Base-by-base conservation (phyloP, 192 early-diverging fungal species). In the Endogone sp. region DNA sequence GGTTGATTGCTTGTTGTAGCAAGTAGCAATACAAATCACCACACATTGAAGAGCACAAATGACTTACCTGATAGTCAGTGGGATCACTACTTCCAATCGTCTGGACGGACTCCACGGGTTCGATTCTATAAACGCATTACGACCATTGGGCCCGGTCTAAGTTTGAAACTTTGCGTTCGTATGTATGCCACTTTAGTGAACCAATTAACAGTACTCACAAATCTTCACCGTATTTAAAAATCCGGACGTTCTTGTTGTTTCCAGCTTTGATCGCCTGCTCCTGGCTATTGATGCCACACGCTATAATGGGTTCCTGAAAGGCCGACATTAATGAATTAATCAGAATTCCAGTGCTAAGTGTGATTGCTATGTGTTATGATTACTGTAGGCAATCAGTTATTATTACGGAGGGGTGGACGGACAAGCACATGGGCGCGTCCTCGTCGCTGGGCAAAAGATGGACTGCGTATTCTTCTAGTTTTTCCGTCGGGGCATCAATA, bases 361-460 rank as follows among this genome's bases (percentile, higher is more conserved):
- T 21, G 54, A 24, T 3, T 77, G 28, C 37, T n/a, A 60, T 8
- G n/a, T n/a, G n/a, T n/a, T n/a, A n/a, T n/a, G n/a, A n/a, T n/a
- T n/a, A n/a, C n/a, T n/a, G n/a, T n/a, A n/a, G n/a, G n/a, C n/a
- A n/a, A n/a, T n/a, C n/a, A n/a, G n/a, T n/a, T n/a, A n/a, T n/a
- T n/a, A n/a, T n/a, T n/a, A n/a, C n/a, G n/a, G n/a, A n/a, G 63
- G 94, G 93, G 81, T 95, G 91, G 9, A 89, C 78, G 59, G 87
- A 85, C 4, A 97, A 69, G 59, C 89, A 88, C 82, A 91, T 92
- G 29, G 93, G 92, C 3, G 92, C 90, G 80, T 97, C 95, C 63
- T 95, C 93, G 4, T 88, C 82, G 58, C 70, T 76, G 60, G 44
- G 23, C 85, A 11, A 16, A 16, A 49, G 37, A 49, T 16, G 37